Base-by-base conservation (phyloP, 805 yeast genomes). In the Zygosaccharomyces kombuchaensis region DNA sequence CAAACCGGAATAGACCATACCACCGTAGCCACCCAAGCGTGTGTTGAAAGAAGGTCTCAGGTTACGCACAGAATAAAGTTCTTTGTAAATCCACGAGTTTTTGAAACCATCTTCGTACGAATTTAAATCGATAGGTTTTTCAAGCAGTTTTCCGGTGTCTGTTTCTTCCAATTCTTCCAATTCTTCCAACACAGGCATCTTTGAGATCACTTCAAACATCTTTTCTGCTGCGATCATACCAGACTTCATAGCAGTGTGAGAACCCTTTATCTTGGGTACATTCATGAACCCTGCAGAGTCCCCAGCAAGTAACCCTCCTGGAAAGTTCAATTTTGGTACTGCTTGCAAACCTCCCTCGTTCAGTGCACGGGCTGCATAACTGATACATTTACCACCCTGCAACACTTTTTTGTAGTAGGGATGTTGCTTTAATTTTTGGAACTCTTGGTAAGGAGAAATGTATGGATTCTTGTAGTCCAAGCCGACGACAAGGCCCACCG, bases 281-380 rank as follows among this genome's bases (percentile, higher is more conserved):
- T 93, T 93, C 80, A 93, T 78, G 66, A 93, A 91, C 1, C 99
- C 99, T 3, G 99, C 99, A 46, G 95, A 73, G 46, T 95, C 93
- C 26, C 99, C 99, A 32, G 93, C 91, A 23, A 93, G 69, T 7
- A 89, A 83, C 43, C 99, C 99, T 41, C 99, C 99, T 2, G 98
- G 98, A 77, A 93, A 93, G 54, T 82, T 72, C 45, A 93, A 73
- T 61, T 82, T 78, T 19, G 99, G 99, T 43, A 93, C 85, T 31
- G 95, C 82, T 71, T 93, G 99, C 55, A 74, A 76, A 0, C 99
- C 99, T 51, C 99, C 99, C 70, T 93, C 99, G 66, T 91, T 93
- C 56, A 93, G 76, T 0, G 98, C 96, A 57, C 99, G 77, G 3
- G 99, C 99, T 13, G 87, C 99, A 59, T 93, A 93, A 2, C 95